Evolutionary conservation across 768 basidiomycete species (phyloP).

Genomic region (Pleurotus djamor): DNA sequence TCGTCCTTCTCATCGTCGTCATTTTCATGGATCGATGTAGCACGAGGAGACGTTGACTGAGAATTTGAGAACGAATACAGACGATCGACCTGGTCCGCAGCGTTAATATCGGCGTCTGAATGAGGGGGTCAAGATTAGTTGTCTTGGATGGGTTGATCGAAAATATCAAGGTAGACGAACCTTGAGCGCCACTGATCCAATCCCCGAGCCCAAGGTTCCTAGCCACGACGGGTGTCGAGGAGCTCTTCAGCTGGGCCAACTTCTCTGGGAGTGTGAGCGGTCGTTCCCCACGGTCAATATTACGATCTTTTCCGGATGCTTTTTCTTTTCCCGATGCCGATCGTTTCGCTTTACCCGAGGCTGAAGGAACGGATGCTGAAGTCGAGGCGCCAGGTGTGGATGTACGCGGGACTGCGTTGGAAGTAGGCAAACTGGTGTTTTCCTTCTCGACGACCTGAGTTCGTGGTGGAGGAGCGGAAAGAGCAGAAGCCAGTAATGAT

Average conservation of each 20-base stretch:
- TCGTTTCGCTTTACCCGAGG: neutral
- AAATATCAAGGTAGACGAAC: too few species aligned
- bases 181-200: neutral
- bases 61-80: neutral
- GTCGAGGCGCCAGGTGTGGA: constrained; percentile 18
- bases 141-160: too few species aligned
- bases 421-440: constrained; percentile 18
- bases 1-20: constrained; percentile 33
- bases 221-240: constrained; percentile 2
- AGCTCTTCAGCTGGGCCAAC: neutral
- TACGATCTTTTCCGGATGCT: neutral
- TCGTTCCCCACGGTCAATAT: neutral
- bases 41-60: neutral
- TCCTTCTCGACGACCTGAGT: constrained; percentile 28
- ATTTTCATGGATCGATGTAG: constrained; percentile 1
- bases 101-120: neutral
- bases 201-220: constrained; percentile 1
- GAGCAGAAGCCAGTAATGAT: constrained; percentile 7
- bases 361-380: constrained; percentile 9
- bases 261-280: constrained; percentile 4
- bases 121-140: too few species aligned
- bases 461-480: constrained; percentile 11
- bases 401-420: constrained; percentile 10
- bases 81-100: constrained; percentile 2
- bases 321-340: neutral